phyloP scores from a whole-genome alignment of 2,329 filamentous ascomycete genomes.

The Hymenoscyphus fraxineus region DNA sequence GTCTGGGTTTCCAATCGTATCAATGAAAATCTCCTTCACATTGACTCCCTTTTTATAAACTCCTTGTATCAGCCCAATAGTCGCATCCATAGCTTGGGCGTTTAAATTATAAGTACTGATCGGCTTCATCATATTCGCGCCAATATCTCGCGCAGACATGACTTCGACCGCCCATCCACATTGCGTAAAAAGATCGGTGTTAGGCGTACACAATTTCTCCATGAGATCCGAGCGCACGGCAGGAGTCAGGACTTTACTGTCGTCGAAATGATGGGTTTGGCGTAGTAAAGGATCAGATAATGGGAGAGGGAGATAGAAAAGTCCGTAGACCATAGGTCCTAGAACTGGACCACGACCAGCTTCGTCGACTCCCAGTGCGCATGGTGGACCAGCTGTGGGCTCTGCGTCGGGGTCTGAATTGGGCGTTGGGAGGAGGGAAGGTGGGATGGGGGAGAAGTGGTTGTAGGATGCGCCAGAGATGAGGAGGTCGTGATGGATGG shows the following conservation, averaged over 20 bases:
- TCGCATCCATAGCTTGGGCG: constrained; percentile 91
- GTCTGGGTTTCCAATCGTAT: constrained; percentile 82
- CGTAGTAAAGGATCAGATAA: constrained; percentile 71
- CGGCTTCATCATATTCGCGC: constrained; percentile 37
- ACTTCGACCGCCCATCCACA: constrained; percentile 83
- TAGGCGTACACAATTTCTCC: constrained; percentile 64
- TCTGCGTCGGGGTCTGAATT: constrained; percentile 18
- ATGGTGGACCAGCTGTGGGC: constrained; percentile 49
- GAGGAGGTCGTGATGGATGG: constrained; percentile 54
- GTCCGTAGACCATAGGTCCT: constrained; percentile 70
- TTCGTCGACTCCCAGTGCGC: constrained; percentile 87
- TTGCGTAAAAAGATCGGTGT: constrained; percentile 52
- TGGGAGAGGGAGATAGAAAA: constrained; percentile 71
- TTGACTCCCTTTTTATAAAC: constrained; percentile 77
- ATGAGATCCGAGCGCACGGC: constrained; percentile 71
- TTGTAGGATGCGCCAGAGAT: constrained; percentile 65
- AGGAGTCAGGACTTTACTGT: constrained; percentile 87
- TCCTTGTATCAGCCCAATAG: constrained; percentile 72
- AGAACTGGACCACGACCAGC: constrained; percentile 92
- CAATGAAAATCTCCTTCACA: constrained; percentile 85
- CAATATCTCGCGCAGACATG: constrained; percentile 62
- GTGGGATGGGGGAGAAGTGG: constrained; percentile 67
- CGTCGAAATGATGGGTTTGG: constrained; percentile 80
- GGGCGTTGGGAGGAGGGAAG: constrained; percentile 46
- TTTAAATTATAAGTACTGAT: constrained; percentile 78